Evolutionary conservation across 2,329 filamentous ascomycete genomes (phyloP).

Genomic region (Claviceps maximensis): DNA sequence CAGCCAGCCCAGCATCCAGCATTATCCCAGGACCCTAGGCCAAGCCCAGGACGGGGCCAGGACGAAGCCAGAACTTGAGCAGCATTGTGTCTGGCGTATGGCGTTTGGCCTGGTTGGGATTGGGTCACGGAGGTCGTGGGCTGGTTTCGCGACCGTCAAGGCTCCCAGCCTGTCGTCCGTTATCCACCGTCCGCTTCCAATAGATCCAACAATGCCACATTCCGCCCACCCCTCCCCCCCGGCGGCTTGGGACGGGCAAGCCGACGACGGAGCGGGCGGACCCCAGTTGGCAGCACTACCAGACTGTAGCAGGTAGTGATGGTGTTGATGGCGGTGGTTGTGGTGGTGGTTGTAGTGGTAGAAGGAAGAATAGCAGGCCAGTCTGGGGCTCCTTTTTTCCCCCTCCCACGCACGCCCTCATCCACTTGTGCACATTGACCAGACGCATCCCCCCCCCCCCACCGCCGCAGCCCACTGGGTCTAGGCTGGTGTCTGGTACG

Average conservation of each 20-base stretch:
- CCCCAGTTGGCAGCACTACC: background rate
- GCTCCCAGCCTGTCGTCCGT: background rate
- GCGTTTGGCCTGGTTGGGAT: slow-evolving; percentile 1
- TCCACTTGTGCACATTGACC: background rate
- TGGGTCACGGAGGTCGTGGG: background rate
- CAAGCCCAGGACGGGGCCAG: background rate
- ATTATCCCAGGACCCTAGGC: background rate
- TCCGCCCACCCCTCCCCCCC: background rate
- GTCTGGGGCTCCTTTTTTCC: too few relatives aligned
- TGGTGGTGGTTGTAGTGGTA: background rate
- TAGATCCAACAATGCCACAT: background rate
- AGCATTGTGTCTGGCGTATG: slow-evolving; percentile 2
- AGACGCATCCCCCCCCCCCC: background rate
- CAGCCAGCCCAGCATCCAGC: background rate
- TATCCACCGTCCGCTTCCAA: background rate
- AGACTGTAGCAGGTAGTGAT: background rate
- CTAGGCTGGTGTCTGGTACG: background rate
- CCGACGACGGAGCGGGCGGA: background rate
- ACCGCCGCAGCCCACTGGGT: slow-evolving; percentile 1
- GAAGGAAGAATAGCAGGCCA: background rate
- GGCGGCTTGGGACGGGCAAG: background rate
- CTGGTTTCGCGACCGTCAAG: background rate
- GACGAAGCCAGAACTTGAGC: background rate
- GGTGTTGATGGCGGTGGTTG: background rate
- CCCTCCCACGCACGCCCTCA: background rate